Percentiles rank a stretch among this genome's conserved stretches.
Evolutionary conservation across 768 basidiomycete species (phyloP).

Genomic region (Mycena albidolilacea): DNA sequence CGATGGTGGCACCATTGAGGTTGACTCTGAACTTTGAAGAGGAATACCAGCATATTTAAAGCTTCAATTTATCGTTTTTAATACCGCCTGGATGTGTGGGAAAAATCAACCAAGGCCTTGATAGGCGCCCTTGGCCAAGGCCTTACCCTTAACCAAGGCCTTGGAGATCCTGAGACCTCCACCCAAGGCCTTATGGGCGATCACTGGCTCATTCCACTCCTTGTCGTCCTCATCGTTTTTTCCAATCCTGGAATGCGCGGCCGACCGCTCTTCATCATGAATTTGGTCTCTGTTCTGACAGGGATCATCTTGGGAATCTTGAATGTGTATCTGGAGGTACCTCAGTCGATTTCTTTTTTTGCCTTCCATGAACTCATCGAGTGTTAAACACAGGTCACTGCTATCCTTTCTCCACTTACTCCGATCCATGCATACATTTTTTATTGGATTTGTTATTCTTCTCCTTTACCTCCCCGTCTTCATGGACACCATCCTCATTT

Average conservation of each 20-base stretch:
- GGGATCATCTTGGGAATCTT: conserved; percentile 46
- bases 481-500: conserved; percentile 55
- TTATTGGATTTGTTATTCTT: conserved; percentile 44
- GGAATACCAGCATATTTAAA: too few relatives aligned
- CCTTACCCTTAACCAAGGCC: too few relatives aligned
- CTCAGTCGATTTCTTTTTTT: not conserved
- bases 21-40: too few relatives aligned
- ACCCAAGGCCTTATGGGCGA: too few relatives aligned
- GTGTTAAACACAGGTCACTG: not conserved
- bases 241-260: conserved; percentile 46
- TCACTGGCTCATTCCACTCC: conserved; percentile 49
- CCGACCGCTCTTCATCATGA: conserved; percentile 51
- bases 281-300: conserved; percentile 46
- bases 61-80: too few relatives aligned
- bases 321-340: conserved; percentile 41
- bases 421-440: conserved; percentile 33
- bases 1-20: too few relatives aligned
- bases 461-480: conserved; percentile 50
- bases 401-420: conserved; percentile 36
- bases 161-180: too few relatives aligned
- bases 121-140: too few relatives aligned
- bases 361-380: too few relatives aligned
- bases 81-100: too few relatives aligned
- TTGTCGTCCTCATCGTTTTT: conserved; percentile 51
- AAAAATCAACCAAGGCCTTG: too few relatives aligned